Evolutionary conservation across 2,329 filamentous ascomycete species (phyloP), one percentile per base, ranked within the genome.

Genomic region (Aspergillus alliaceus): DNA sequence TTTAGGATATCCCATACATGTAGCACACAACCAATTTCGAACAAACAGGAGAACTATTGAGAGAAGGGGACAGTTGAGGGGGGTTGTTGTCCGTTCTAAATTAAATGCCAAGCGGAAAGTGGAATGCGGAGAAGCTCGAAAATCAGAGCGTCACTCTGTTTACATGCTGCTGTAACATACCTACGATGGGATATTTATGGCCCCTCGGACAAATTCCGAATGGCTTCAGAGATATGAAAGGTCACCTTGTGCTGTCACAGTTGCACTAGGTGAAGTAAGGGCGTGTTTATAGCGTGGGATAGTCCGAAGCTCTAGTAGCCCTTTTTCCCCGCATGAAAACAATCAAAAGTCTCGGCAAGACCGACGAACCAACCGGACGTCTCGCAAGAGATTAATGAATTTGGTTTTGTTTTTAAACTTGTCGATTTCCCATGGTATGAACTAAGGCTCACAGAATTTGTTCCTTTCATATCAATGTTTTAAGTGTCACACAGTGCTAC

Each of bases 101-200:
- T 42, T 44, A 24, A 37, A 35, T 22, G 50, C 32, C 32, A 11
- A 42, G 47, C 8, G 49, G 42, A 44, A 40, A 9, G 46, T 20
- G 47, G 46, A 57, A 59, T 61, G 59, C 59, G 59, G 59, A 57
- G 59, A 56, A 58, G 48, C 40, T 54, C 48, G 32, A 49, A 53
- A 44, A 25, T 18, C 51, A 32, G 22, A 27, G 51, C 15, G 22
- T 20, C 14, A 18, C n/a, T 37, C n/a, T 32, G 18, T 48, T 50
- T 55, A 32, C 42, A 39, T 48, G 44, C 44, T 14, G 39, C 22
- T 25, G 12, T 27, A 25, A 4, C 18, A 39, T 14, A 53, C 18
- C 15, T 20, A 29, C 12, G 8, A 48, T 48, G 15, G 27, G 25
- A 48, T 25, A 8, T 29, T 20, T 42, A n/a, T 22, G n/a, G 5